Conservation (phyloP, 257 asterid genomes). For the Scutellaria barbata region DNA sequence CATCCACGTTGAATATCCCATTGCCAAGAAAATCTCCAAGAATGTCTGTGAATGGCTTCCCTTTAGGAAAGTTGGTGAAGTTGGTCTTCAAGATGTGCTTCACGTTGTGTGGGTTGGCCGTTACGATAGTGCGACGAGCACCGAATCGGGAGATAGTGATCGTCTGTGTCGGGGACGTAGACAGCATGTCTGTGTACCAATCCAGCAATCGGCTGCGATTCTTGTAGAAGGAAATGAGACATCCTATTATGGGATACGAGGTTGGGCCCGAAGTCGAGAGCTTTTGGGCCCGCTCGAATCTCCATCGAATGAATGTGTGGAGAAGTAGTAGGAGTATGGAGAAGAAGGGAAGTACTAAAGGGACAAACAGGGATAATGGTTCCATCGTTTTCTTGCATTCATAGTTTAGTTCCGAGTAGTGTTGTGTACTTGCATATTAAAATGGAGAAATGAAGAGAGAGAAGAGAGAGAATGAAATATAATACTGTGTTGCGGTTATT, state of each 20-base stretch:
- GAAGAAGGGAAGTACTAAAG: conserved; percentile 27
- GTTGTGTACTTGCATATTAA: conserved; percentile 2
- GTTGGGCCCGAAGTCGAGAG: conserved; percentile 36
- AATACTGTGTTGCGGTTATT: too few relatives aligned
- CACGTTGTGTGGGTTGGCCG: conserved; percentile 65
- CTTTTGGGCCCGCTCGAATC: conserved; percentile 24
- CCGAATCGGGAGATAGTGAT: conserved; percentile 55
- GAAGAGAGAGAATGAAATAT: too few relatives aligned
- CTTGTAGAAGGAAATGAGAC: conserved; percentile 64
- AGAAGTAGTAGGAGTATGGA: conserved; percentile 37
- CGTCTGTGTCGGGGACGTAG: conserved; percentile 54
- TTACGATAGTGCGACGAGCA: conserved; percentile 57
- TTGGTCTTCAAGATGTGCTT: conserved; percentile 56
- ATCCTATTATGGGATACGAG: conserved; percentile 60
- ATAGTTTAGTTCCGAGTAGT: conserved; percentile 1
- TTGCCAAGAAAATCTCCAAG: conserved; percentile 64
- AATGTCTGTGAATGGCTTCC: conserved; percentile 56
- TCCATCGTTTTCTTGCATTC: conserved; percentile 34
- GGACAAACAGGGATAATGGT: conserved; percentile 26
- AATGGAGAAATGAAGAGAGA: not conserved
- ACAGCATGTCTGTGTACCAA: conserved; percentile 75
- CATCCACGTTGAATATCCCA: conserved; percentile 70
- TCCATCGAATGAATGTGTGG: conserved; percentile 32
- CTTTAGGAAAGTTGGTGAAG: conserved; percentile 63
- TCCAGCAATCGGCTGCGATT: conserved; percentile 59